Percentiles rank a stretch among this genome's conserved stretches.
These are phyloP conservation scores for Agrostemma githago DNA, from an alignment of 148 eudicot genomes.

Conservation along the genomic window DNA sequence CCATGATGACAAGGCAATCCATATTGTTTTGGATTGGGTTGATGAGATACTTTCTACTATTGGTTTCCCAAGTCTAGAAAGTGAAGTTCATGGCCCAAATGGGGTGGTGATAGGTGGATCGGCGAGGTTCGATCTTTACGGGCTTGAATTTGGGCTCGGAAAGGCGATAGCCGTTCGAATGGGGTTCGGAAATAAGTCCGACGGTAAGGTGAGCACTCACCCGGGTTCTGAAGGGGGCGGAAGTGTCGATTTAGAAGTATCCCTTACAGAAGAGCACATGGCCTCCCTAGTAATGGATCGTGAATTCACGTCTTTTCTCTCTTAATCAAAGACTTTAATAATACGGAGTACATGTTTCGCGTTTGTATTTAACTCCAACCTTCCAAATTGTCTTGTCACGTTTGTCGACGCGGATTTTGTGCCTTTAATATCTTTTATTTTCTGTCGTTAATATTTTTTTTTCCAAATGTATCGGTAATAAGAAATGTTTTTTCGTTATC, in stretches of 20 bases:
- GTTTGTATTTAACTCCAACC: too few relatives aligned
- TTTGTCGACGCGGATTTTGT: too few relatives aligned
- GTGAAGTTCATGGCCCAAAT: background rate
- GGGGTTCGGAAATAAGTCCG: background rate
- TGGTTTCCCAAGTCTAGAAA: background rate
- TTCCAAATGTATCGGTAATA: too few relatives aligned
- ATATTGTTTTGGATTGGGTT: background rate
- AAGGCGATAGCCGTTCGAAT: background rate
- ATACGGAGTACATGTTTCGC: too few relatives aligned
- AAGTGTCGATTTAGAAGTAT: constrained; percentile 15
- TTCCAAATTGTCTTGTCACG: too few relatives aligned
- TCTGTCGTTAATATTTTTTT: too few relatives aligned
- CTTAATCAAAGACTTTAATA: background rate
- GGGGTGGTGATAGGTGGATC: background rate
- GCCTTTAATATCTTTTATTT: too few relatives aligned
- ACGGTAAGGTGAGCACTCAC: constrained; percentile 18
- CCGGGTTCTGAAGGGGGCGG: constrained; percentile 14
- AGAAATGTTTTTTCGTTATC: too few relatives aligned
- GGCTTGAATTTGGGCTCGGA: constrained; percentile 17
- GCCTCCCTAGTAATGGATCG: constrained; percentile 6
- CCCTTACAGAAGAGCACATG: background rate
- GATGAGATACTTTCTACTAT: background rate
- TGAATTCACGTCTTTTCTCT: constrained; percentile 12
- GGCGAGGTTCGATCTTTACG: constrained; percentile 8
- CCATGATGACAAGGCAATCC: constrained; percentile 26